phyloP scores from a whole-genome alignment of 805 yeast genomes.

The Metschnikowia cubensis region DNA sequence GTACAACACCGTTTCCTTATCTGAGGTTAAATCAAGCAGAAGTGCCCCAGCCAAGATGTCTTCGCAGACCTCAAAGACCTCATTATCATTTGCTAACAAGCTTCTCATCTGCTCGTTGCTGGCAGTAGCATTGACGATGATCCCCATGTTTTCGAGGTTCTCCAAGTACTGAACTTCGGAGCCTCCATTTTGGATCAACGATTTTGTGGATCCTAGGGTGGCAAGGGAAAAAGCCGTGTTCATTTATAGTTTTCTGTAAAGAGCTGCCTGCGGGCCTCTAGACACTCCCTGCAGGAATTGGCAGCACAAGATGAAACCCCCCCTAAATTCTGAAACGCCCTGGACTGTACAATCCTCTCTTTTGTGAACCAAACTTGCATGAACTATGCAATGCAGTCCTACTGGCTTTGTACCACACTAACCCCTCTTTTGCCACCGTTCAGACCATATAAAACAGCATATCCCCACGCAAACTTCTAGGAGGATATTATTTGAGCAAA shows the following conservation, averaged over 20 bases:
- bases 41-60: constrained; percentile 10
- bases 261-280: neutral
- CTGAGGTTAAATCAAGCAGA: constrained; percentile 2
- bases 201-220: neutral
- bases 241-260: constrained; percentile 2
- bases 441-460: neutral
- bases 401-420: neutral
- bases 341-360: neutral
- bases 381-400: neutral
- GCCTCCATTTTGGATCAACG: constrained; percentile 6
- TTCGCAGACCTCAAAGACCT: constrained; percentile 5
- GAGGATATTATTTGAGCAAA: neutral
- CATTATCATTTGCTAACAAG: constrained; percentile 1
- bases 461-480: neutral
- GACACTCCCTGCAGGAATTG: neutral
- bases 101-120: neutral
- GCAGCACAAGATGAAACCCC: neutral
- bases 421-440: neutral
- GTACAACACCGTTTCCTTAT: constrained; percentile 7
- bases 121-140: constrained; percentile 1
- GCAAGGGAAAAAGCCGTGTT: neutral
- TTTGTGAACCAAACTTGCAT: neutral
- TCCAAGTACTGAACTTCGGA: neutral
- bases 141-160: constrained; percentile 1
- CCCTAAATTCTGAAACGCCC: neutral